A percentile compares a stretch with the other conserved stretches of the same genome.
Conservation (phyloP, 1,139 yeast genomes). For the Neolecta irregularis region DNA sequence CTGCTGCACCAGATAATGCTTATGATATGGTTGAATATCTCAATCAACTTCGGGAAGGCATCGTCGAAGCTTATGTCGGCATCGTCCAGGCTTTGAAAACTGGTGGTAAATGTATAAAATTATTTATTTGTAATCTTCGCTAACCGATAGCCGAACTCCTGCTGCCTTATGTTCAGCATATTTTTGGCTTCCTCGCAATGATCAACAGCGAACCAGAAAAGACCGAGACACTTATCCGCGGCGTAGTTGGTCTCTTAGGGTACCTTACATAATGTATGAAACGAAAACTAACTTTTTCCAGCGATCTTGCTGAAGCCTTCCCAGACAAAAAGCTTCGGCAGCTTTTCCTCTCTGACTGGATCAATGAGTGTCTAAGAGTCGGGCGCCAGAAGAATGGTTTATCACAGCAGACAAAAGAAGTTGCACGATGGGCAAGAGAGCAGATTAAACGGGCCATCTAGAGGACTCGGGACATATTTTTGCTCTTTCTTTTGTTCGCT, state of each 20-base stretch:
- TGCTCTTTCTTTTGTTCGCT: too few species aligned
- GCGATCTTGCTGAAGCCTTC: constrained; percentile 15
- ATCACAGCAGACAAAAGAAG: constrained; percentile 13
- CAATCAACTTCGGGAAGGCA: constrained; percentile 60
- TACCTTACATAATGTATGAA: not conserved
- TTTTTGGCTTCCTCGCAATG: constrained; percentile 51
- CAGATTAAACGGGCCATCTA: constrained; percentile 12
- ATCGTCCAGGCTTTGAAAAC: constrained; percentile 61
- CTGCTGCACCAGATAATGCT: constrained; percentile 38
- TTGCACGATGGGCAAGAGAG: constrained; percentile 16
- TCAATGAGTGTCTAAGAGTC: constrained; percentile 10
- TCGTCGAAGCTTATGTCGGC: constrained; percentile 89
- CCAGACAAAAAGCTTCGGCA: constrained; percentile 12
- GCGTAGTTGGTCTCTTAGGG: constrained; percentile 13
- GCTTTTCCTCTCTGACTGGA: constrained; percentile 13
- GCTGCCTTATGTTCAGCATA: constrained; percentile 47
- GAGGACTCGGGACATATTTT: too few species aligned
- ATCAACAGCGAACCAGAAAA: constrained; percentile 37
- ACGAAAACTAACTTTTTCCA: not conserved
- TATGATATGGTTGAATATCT: constrained; percentile 68
- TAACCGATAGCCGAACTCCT: constrained; percentile 39
- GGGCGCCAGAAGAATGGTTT: constrained; percentile 12
- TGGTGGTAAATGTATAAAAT: constrained; percentile 27
- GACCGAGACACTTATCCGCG: constrained; percentile 11
- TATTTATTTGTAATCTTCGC: constrained; percentile 16